Base-by-base conservation (phyloP, 148 eudicot species). In the Mesembryanthemum crystallinum region DNA sequence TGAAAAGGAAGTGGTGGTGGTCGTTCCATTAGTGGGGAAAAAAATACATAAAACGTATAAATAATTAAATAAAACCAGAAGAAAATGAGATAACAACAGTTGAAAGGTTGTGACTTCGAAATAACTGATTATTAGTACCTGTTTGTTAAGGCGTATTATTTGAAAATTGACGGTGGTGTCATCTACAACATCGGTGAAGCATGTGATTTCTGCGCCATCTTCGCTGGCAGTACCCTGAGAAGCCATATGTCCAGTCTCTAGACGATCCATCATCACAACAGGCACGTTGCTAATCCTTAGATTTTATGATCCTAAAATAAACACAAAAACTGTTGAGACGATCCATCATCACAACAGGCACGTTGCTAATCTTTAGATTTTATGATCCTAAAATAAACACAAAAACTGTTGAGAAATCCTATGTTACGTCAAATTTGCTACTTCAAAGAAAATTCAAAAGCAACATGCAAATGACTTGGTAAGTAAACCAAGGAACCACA, bases 101-200 rank as follows among this genome's bases (percentile, higher is more conserved):
- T 11, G 11, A 13, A 45, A 12, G 49, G 49, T 45, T 45, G 49
- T 0, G 49, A 11, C 11, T 45, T 13, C 14, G 14, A 51, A 14
- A 45, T 43, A 14, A 43, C 71, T 45, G 14, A 45, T 23, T 15
- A 25, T 33, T 30, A 25, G 60, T 55, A 84, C 86, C 86, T 84
- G 86, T 73, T 81, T 84, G 18, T 57, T 35, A 33, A 84, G 81
- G 23, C 74, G 77, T 33, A 81, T 74, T 27, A 84, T 84, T 81
- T 84, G 86, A 75, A 84, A 80, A 73, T 84, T 69, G 32, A 84
- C 61, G 17, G 84, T 67, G 27, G 75, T 57, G 37, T 75, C 83
- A 30, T 84, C 80, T 49, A 75, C 25, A n/a, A 67, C 49, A 43
- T 84, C 82, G 0, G 75, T 66, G 59, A 81, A 84, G 43, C 79